A percentile compares a stretch with the other conserved stretches of the same genome.
phyloP scores from a whole-genome alignment of 2,329 filamentous ascomycete species.

The Sporothrix humicola region DNA sequence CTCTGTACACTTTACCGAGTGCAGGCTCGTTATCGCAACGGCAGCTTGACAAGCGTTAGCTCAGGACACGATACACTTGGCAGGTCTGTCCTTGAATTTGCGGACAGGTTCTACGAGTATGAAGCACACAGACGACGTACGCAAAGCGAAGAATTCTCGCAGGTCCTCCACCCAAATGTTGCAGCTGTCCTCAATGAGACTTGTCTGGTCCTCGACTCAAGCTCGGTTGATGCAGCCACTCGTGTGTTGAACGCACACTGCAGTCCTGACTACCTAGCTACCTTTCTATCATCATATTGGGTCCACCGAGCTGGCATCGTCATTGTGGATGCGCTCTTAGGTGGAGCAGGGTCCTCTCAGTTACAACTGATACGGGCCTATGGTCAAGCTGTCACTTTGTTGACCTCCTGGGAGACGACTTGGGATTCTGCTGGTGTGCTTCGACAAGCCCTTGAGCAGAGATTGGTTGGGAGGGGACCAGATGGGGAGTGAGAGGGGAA shows the following conservation, averaged over 20 bases:
- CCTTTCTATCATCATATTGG: constrained; percentile 27
- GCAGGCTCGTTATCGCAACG: constrained; percentile 18
- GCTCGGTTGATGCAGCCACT: neutral
- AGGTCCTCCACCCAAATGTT: constrained; percentile 12
- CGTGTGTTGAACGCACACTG: neutral
- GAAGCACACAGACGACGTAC: neutral
- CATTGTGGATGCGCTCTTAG: neutral
- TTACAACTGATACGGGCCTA: neutral
- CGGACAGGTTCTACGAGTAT: neutral
- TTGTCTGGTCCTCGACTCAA: neutral
- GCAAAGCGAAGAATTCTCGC: neutral
- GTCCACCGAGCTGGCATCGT: constrained; percentile 1
- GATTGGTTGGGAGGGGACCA: neutral
- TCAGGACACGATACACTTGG: neutral
- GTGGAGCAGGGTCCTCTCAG: neutral
- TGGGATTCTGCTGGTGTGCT: constrained; percentile 15
- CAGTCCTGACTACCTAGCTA: neutral
- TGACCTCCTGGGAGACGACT: neutral
- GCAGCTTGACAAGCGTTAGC: no score
- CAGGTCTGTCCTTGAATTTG: neutral
- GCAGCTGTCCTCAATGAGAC: constrained; percentile 11
- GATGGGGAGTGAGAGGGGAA: neutral
- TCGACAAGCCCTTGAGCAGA: neutral
- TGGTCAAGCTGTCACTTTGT: constrained; percentile 5
- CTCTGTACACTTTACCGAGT: constrained; percentile 25